Evolutionary conservation across 495 filamentous ascomycete genomes (phyloP).

Genomic region (Oleoguttula mirabilis): DNA sequence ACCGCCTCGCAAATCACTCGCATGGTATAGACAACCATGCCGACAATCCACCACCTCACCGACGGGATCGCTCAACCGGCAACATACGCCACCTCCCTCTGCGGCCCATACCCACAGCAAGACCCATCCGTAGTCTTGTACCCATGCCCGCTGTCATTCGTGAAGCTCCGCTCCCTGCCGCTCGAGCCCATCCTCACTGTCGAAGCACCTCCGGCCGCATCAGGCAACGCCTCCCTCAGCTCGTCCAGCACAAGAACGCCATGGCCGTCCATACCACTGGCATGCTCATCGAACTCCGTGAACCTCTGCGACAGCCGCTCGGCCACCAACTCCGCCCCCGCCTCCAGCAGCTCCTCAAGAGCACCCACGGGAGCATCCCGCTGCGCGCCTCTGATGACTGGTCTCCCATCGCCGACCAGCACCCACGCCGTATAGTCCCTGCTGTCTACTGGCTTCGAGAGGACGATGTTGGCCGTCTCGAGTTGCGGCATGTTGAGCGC

Average conservation of each 20-base stretch:
- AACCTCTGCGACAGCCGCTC: not conserved
- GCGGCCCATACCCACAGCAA: not conserved
- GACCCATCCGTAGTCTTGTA: not conserved
- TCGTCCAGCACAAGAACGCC: not conserved
- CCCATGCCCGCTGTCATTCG: not conserved
- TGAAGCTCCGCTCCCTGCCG: not conserved
- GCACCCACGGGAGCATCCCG: not conserved
- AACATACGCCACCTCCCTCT: too few species aligned
- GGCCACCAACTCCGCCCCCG: not conserved
- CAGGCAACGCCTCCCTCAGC: not conserved
- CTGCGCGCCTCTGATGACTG: not conserved
- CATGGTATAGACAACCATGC: too few species aligned
- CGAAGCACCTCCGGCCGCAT: not conserved
- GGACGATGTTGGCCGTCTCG: not conserved
- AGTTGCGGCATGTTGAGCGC: not conserved
- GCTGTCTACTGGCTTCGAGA: not conserved
- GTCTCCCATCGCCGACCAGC: not conserved
- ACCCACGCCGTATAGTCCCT: not conserved
- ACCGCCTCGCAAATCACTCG: too few species aligned
- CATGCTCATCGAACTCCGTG: not conserved
- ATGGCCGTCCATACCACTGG: not conserved
- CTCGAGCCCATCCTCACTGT: not conserved
- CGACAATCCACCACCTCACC: too few species aligned
- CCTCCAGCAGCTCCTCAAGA: not conserved
- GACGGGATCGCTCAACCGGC: too few species aligned